A percentile compares a stretch with the other conserved stretches of the same genome.
Conservation (phyloP, 2,329 filamentous ascomycete species). For the Phaeophleospora eucalypticola region DNA sequence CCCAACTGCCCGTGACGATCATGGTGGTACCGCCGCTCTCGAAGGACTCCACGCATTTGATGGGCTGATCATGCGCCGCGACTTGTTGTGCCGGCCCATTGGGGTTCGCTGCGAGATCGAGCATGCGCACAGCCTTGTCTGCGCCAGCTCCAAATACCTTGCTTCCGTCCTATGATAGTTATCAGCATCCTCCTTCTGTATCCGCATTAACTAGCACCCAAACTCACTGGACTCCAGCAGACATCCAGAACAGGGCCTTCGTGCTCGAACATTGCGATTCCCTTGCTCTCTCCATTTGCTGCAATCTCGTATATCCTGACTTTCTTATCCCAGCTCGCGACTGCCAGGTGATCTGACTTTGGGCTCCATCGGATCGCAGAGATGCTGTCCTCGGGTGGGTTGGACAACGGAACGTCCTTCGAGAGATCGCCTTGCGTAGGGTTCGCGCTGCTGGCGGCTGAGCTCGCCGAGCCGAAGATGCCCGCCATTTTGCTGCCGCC, state of each 20-base stretch:
- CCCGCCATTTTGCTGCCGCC: constrained; percentile 15
- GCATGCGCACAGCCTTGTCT: constrained; percentile 84
- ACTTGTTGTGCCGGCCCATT: constrained; percentile 53
- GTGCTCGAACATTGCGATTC: constrained; percentile 82
- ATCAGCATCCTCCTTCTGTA: constrained; percentile 1
- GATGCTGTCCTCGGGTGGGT: constrained; percentile 83
- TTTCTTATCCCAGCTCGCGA: constrained; percentile 96
- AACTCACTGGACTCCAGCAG: constrained; percentile 79
- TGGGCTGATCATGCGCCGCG: constrained; percentile 78
- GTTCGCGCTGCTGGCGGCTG: constrained; percentile 51
- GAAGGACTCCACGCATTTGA: constrained; percentile 68
- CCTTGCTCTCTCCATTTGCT: constrained; percentile 69
- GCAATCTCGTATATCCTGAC: constrained; percentile 90
- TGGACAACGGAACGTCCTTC: constrained; percentile 74
- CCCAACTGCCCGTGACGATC: constrained; percentile 88
- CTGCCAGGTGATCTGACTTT: constrained; percentile 73
- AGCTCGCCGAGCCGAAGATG: constrained; percentile 48
- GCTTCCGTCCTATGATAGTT: constrained; percentile 70
- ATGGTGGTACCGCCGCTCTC: constrained; percentile 64
- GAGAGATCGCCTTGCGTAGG: constrained; percentile 86
- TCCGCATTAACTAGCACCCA: constrained; percentile 1
- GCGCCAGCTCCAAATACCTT: constrained; percentile 84
- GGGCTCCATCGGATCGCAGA: constrained; percentile 82
- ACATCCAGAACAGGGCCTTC: constrained; percentile 78
- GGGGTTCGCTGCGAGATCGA: constrained; percentile 66